Evolutionary conservation across 768 basidiomycete species (phyloP), one percentile per base, ranked within the genome.

Genomic region (Tylopilus vinaceipallidus): DNA sequence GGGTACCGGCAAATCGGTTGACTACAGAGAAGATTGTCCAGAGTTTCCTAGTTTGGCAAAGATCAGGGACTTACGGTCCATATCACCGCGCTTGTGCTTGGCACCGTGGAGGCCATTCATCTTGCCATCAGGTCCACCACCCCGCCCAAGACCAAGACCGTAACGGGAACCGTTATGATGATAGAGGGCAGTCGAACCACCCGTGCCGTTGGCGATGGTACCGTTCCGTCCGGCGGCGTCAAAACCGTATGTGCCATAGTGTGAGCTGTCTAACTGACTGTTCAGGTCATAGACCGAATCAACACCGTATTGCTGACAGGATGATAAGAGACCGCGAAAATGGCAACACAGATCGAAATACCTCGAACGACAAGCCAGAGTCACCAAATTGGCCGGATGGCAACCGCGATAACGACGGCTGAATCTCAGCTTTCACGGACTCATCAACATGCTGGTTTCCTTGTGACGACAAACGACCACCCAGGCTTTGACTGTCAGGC

Each of bases 1-100:
- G 85, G 26, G 93, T 95, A 7, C 95, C 95, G 26, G 95, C 87
- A 66, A 98, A 99, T 6, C 97, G 87, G 73, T 99, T 99, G 71
- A 95, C 94, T 94, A 14, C 2, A 17, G 16, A 39, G 19, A 49
- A 42, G 6, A 6, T 34, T 43, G 38, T 45, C 27, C 8, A 37
- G 34, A 42, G 30, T 44, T 38, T 26, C 23, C 44, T 9, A 6
- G 42, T n/a, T 49, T 26, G 6, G 22, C 14, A 11, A 33, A 27
- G 3, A 16, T 14, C 23, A 34, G 32, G 84, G 80, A 93, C 77
- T 91, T 84, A 59, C 93, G 84, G 67, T 95, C 92, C 62, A 93
- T 79, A 60, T 97, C 91, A 33, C 91, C 91, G 12, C 94, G 81
- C 73, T 95, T 95, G 73, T 95, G 94, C 72, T 95, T 95, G 44